Conservation (phyloP, 2,329 filamentous ascomycete genomes). For the Colletotrichum camelliae region DNA sequence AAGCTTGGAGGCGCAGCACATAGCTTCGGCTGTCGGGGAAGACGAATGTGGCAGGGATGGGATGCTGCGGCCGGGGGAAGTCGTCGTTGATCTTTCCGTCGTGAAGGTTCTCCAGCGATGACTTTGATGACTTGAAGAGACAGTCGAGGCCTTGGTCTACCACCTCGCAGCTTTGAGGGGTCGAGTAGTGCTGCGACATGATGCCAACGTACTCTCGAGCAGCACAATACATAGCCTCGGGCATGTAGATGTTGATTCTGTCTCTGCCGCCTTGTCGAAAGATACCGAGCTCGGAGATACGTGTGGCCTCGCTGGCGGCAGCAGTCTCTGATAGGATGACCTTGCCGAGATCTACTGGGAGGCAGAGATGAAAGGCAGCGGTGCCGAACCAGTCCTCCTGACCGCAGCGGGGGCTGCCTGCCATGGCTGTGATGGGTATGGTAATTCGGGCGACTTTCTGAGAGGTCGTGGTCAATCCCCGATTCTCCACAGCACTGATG, state of each 20-base stretch:
- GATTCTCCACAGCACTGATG: neutral
- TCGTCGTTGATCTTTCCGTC: neutral
- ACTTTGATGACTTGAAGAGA: neutral
- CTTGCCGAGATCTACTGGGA: neutral
- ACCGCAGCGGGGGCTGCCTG: neutral
- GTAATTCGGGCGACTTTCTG: neutral
- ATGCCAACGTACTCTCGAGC: neutral
- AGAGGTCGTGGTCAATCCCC: neutral
- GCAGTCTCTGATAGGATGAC: neutral
- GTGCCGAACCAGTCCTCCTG: neutral
- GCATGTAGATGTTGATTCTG: neutral
- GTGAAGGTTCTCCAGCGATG: neutral
- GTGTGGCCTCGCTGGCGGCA: neutral
- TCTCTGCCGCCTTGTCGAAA: neutral
- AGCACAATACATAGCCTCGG: neutral
- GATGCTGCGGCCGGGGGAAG: neutral
- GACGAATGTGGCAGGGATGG: neutral
- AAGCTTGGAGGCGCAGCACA: neutral
- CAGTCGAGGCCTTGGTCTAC: neutral
- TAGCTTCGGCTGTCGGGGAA: neutral
- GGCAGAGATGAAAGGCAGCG: neutral
- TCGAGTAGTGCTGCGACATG: neutral
- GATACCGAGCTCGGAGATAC: neutral
- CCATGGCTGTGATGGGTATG: neutral
- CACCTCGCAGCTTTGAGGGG: neutral